Evolutionary conservation across 2,329 filamentous ascomycete genomes (phyloP).

Genomic region (Microdochium trichocladiopsis): DNA sequence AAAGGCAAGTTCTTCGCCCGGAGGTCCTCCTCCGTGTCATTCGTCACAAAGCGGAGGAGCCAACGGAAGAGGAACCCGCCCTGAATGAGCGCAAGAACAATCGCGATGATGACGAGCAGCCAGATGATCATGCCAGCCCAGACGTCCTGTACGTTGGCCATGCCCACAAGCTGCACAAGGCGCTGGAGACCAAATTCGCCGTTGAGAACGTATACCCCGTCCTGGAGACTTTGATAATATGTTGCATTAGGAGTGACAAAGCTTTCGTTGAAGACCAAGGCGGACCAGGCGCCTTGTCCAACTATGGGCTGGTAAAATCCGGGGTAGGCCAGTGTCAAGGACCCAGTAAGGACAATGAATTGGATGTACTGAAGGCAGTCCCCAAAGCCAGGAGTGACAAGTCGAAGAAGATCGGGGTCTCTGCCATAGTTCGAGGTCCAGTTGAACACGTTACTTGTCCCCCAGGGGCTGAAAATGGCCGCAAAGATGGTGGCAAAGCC

Average conservation of each 20-base stretch:
- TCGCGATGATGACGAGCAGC: conserved; percentile 69
- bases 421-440: conserved; percentile 98
- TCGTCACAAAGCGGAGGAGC: conserved; percentile 64
- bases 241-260: conserved; percentile 56
- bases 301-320: conserved; percentile 91
- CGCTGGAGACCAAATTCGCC: conserved; percentile 73
- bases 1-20: conserved; percentile 90
- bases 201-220: conserved; percentile 82
- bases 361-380: conserved; percentile 97
- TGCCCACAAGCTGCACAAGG: conserved; percentile 75
- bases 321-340: conserved; percentile 79
- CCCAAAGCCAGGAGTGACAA: conserved; percentile 93
- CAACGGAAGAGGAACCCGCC: conserved; percentile 70
- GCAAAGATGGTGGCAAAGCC: conserved; percentile 78
- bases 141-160: conserved; percentile 68
- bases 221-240: conserved; percentile 55
- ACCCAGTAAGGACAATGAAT: conserved; percentile 83
- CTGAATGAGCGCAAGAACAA: conserved; percentile 64
- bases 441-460: conserved; percentile 79
- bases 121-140: conserved; percentile 95
- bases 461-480: conserved; percentile 89
- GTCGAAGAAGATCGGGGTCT: conserved; percentile 81
- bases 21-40: conserved; percentile 76
- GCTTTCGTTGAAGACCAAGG: conserved; percentile 88
- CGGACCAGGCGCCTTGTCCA: conserved; percentile 82